Conservation (phyloP, 768 basidiomycete genomes). For the Lactifluus echinatus region DNA sequence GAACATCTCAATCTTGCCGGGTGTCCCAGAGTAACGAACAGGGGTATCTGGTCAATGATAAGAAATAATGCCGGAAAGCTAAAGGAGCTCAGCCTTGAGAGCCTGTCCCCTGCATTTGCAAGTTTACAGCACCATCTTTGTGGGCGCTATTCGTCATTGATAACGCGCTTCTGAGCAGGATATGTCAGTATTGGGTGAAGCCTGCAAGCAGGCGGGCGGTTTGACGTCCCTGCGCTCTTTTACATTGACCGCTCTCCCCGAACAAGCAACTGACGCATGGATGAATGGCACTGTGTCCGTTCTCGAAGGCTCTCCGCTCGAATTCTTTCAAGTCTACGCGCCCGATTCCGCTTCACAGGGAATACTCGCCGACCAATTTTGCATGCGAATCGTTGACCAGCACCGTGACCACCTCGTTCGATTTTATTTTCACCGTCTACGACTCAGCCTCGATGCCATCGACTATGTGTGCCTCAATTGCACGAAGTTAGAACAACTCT, state of each 20-base stretch:
- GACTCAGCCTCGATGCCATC: constrained; percentile 42
- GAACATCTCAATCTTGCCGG: constrained; percentile 55
- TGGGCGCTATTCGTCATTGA: neutral
- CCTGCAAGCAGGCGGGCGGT: constrained; percentile 29
- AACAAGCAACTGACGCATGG: constrained; percentile 31
- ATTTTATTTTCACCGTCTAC: constrained; percentile 59
- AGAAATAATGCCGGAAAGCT: constrained; percentile 40
- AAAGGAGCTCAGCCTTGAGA: constrained; percentile 49
- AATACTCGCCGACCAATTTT: constrained; percentile 40
- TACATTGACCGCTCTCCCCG: constrained; percentile 44
- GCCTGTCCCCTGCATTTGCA: constrained; percentile 54
- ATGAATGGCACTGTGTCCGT: constrained; percentile 34
- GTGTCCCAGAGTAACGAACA: constrained; percentile 59
- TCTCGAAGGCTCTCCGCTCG: constrained; percentile 42
- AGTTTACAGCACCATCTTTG: constrained; percentile 20
- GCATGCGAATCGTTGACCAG: constrained; percentile 37
- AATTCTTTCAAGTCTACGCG: constrained; percentile 56
- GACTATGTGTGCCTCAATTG: constrained; percentile 48
- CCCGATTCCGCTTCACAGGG: constrained; percentile 35
- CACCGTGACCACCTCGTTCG: constrained; percentile 46
- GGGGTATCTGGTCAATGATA: constrained; percentile 46
- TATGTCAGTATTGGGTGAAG: constrained; percentile 37
- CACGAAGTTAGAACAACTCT: constrained; percentile 48
- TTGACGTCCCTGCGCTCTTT: constrained; percentile 44
- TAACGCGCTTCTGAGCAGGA: constrained; percentile 34